Evolutionary conservation across 2,329 filamentous ascomycete genomes (phyloP), one percentile per base, ranked within the genome.

Genomic region (Dryadomyces quercivorus): DNA sequence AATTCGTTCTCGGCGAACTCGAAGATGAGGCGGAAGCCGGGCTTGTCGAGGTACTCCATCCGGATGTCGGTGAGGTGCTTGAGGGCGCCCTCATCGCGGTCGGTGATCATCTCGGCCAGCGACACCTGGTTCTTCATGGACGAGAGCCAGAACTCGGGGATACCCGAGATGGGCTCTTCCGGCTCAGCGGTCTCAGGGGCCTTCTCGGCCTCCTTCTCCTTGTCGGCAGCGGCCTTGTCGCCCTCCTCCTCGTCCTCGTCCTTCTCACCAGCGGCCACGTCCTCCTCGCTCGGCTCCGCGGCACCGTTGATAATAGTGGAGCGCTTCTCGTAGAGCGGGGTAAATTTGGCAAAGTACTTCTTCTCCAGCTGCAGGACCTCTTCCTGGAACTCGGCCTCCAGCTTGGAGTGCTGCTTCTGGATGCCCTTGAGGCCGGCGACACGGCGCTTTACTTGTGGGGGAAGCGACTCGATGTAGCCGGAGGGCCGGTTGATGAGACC

Each of bases 101-200:
- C 93, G 65, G 93, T 98, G 69, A 98, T 96, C 82, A 96, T 95
- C 74, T 98, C 94, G 55, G 92, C 89, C 55, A 98, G 84, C 34
- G 91, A 95, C 65, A 93, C 82, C 70, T 96, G 92, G 78, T 98
- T 98, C 81, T 98, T 98, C 92, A 98, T 97, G 63, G 94, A 92
- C 58, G 92, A 96, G 51, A 98, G 80, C 93, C 93, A 98, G 80
- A 98, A 98, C 74, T 98, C 93, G 59, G 93, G 93, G 59, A 98
- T 96, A 71, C 93, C 93, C 65, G 82, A 77, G 60, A 85, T 72
- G 55, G 75, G 69, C 59, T 76, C 72, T 51, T 68, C 69, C 42
- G 70, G 61, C 63, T 78, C 74, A 55, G 73, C 67, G 61, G 80
- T 75, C 60, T 83, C 77, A 52, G 76, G 72, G 55, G 73, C 67